Evolutionary conservation across 192 early-diverging fungal species (phyloP).

Genomic region (Paraglomus brasilianum): DNA sequence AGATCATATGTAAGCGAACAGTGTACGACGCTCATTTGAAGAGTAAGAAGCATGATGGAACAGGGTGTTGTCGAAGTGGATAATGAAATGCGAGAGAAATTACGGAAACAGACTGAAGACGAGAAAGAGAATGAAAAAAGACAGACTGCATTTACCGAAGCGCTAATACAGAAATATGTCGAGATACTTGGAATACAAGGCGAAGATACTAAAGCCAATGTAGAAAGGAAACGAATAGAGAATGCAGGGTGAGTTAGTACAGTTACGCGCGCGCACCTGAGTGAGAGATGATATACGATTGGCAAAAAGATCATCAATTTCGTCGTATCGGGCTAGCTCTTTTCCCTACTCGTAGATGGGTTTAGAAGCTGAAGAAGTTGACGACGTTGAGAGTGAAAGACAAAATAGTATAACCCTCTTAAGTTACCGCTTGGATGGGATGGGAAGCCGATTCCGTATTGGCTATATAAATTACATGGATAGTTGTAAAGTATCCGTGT

Average conservation of each 20-base stretch:
- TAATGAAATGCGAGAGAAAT: constrained; percentile 33
- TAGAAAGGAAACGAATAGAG: constrained; percentile 88
- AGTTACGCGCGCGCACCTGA: not conserved
- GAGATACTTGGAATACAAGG: constrained; percentile 54
- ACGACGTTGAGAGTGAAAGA: constrained; percentile 69
- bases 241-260: constrained; percentile 58
- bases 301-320: not conserved
- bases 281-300: not conserved
- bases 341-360: constrained; percentile 49
- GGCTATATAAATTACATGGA: constrained; percentile 97
- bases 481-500: constrained; percentile 88
- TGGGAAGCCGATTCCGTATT: constrained; percentile 98
- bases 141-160: constrained; percentile 64
- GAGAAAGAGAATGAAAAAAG: constrained; percentile 55
- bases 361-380: constrained; percentile 68
- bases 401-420: constrained; percentile 94
- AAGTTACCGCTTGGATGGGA: constrained; percentile 97
- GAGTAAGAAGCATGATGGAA: constrained; percentile 81
- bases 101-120: constrained; percentile 30
- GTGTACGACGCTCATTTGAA: constrained; percentile 84
- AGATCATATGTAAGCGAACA: constrained; percentile 81
- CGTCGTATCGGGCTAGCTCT: not conserved
- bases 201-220: constrained; percentile 82
- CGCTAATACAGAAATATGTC: constrained; percentile 58
- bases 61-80: constrained; percentile 30